Conservation (phyloP, 768 basidiomycete species). For the Hortiboletus campestris region DNA sequence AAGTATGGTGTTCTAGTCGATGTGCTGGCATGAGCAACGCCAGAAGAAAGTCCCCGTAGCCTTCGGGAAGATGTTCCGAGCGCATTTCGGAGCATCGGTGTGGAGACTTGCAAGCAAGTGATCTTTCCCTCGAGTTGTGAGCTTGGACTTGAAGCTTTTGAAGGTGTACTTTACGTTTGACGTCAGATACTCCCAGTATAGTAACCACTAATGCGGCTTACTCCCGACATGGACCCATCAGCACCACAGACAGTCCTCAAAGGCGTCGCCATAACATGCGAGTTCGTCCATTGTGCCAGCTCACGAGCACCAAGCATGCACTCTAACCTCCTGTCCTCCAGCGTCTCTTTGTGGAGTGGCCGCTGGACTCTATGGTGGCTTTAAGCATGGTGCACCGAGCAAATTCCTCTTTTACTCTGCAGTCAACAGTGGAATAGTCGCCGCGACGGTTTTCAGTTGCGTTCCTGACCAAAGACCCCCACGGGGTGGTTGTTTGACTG, state of each 20-base stretch:
- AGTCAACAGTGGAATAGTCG: constrained; percentile 69
- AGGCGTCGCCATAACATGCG: constrained; percentile 70
- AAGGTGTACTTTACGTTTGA: too few species aligned
- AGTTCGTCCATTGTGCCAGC: constrained; percentile 53
- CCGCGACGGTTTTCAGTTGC: constrained; percentile 79
- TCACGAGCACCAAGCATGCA: constrained; percentile 10
- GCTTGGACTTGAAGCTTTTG: neutral
- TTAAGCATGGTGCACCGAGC: constrained; percentile 47
- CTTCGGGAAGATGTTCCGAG: constrained; percentile 2
- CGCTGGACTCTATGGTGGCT: constrained; percentile 44
- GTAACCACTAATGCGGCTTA: neutral
- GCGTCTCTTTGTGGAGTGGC: constrained; percentile 54
- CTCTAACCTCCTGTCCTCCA: constrained; percentile 36
- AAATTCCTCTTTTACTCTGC: constrained; percentile 58
- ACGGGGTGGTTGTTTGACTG: neutral
- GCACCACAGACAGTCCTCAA: constrained; percentile 46
- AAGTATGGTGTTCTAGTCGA: neutral
- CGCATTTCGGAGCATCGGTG: constrained; percentile 15
- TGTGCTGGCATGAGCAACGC: neutral
- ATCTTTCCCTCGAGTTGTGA: neutral
- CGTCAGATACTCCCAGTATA: too few species aligned
- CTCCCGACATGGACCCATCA: constrained; percentile 27
- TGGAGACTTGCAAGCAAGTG: neutral
- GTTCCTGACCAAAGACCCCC: neutral
- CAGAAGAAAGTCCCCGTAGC: constrained; percentile 6